A percentile compares a stretch with the other conserved stretches of the same genome.
These are phyloP conservation scores for Euryodendron excelsum DNA, from an alignment of 148 eudicot genomes.

Conservation along the genomic window DNA sequence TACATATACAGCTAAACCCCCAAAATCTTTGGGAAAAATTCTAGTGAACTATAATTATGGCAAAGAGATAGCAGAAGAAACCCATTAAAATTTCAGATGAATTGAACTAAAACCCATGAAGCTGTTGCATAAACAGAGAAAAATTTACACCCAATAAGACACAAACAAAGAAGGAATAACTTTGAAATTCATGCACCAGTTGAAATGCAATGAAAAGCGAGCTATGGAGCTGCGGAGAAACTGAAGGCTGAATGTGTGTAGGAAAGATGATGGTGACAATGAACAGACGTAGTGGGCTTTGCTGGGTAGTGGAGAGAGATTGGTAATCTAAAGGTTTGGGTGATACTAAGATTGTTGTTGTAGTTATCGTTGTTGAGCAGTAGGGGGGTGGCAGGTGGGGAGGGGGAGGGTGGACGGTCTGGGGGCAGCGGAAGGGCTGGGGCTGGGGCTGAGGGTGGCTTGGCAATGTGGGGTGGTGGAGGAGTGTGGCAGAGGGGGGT, in stretches of 20 bases:
- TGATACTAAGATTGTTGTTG: background rate
- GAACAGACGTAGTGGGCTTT: constrained; percentile 10
- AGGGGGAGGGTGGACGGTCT: too few species aligned
- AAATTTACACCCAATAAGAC: background rate
- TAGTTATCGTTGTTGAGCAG: background rate
- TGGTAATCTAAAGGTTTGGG: background rate
- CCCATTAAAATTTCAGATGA: background rate
- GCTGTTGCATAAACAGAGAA: background rate
- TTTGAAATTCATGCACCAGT: constrained; percentile 28
- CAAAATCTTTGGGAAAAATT: too few species aligned
- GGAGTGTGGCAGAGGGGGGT: too few species aligned
- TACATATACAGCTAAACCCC: too few species aligned
- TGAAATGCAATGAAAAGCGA: constrained; percentile 25
- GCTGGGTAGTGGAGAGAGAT: constrained; percentile 19
- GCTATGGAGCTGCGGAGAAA: constrained; percentile 13
- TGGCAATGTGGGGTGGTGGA: too few species aligned
- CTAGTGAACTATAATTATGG: too few species aligned
- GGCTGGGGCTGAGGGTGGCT: too few species aligned
- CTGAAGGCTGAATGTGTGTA: constrained; percentile 18
- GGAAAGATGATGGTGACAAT: constrained; percentile 12
- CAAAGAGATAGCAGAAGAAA: too few species aligned
- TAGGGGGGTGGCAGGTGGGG: background rate
- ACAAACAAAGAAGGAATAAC: background rate
- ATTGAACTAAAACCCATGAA: background rate
- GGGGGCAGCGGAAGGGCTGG: too few species aligned